These are phyloP conservation scores for Starmerella roubikii DNA, from an alignment of 805 yeast genomes.

Conservation along the genomic window DNA sequence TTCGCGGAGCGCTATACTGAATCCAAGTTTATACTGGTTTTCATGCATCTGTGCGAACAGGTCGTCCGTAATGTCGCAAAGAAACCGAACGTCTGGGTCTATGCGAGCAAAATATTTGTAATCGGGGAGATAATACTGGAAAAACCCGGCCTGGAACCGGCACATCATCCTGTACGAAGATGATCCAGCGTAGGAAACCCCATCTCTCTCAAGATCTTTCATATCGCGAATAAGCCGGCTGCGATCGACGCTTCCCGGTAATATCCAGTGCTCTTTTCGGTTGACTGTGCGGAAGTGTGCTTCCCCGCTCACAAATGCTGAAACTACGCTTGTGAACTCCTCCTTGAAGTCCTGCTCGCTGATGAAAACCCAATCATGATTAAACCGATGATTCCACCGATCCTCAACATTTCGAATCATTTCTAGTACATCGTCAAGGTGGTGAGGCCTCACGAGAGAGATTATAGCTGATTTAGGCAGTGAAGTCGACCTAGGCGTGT, in stretches of 20 bases:
- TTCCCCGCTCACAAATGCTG: conserved; percentile 40
- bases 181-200: conserved; percentile 69
- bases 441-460: conserved; percentile 10
- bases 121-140: conserved; percentile 60
- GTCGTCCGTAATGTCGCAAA: conserved; percentile 83
- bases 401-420: conserved; percentile 48
- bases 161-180: conserved; percentile 90
- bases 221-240: conserved; percentile 63
- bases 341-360: conserved; percentile 65
- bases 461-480: conserved; percentile 6
- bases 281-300: conserved; percentile 63
- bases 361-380: conserved; percentile 83
- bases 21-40: conserved; percentile 64
- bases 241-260: conserved; percentile 41
- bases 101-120: conserved; percentile 94
- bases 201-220: conserved; percentile 18
- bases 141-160: conserved; percentile 74
- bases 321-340: conserved; percentile 44
- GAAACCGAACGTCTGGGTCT: conserved; percentile 84
- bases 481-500: too few relatives aligned
- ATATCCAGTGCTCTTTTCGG: conserved; percentile 48
- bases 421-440: conserved; percentile 3
- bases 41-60: conserved; percentile 73
- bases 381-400: conserved; percentile 86
- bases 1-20: conserved; percentile 67